These are phyloP conservation scores for Bidens hawaiensis DNA, from an alignment of 140 eudicot genomes.

Conservation along the genomic window DNA sequence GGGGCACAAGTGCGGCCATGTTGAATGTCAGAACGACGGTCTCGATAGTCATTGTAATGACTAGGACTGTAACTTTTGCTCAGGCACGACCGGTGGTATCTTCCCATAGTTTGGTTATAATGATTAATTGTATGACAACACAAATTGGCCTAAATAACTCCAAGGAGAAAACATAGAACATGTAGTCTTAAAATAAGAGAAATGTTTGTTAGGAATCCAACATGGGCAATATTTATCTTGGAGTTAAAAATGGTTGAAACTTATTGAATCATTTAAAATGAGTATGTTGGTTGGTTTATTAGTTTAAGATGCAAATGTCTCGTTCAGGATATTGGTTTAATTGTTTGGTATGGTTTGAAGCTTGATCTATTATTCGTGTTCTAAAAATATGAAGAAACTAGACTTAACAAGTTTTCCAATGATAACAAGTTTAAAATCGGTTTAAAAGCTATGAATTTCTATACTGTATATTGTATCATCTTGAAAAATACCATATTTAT, in stretches of 20 bases:
- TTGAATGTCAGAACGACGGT: constrained; percentile 33
- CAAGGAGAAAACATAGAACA: not conserved
- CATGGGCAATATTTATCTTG: not conserved
- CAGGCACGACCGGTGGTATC: constrained; percentile 40
- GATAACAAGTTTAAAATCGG: too few species aligned
- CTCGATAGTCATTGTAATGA: constrained; percentile 11
- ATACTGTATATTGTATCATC: too few species aligned
- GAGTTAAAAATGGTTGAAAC: not conserved
- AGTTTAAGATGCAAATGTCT: too few species aligned
- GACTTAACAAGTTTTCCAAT: too few species aligned
- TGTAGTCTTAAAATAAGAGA: not conserved
- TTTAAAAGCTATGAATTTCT: too few species aligned
- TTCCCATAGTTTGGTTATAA: constrained; percentile 26
- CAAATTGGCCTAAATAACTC: constrained; percentile 9
- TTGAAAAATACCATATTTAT: too few species aligned
- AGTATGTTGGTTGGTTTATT: too few species aligned
- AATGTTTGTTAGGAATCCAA: not conserved
- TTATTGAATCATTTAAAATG: too few species aligned
- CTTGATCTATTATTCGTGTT: too few species aligned
- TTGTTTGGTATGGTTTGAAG: too few species aligned
- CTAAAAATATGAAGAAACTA: too few species aligned
- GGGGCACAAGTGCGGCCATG: constrained; percentile 61
- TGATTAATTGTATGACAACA: constrained; percentile 1
- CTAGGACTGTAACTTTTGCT: constrained; percentile 44
- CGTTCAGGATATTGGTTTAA: too few species aligned